A percentile compares a stretch with the other conserved stretches of the same genome.
Conservation (phyloP, 495 filamentous ascomycete genomes). For the Hyaloscypha bicolor region DNA sequence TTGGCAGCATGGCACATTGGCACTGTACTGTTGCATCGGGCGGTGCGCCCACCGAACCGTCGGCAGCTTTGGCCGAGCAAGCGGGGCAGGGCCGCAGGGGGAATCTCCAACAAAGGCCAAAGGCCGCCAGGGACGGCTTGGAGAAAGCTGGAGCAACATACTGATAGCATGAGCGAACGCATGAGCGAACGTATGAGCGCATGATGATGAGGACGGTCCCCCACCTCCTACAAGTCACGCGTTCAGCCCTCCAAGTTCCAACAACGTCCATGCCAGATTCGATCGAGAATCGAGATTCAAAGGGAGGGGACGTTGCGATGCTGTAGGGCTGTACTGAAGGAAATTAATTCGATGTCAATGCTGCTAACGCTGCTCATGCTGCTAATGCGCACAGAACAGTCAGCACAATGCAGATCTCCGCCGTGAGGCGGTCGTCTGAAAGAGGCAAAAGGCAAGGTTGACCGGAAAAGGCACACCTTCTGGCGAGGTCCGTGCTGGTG, state of each 20-base stretch:
- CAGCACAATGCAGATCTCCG: slow-evolving; percentile 5
- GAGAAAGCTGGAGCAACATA: too few species aligned
- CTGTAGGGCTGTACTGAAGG: background rate
- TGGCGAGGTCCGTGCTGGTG: background rate
- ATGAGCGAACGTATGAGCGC: background rate
- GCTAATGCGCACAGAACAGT: background rate
- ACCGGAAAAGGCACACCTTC: background rate
- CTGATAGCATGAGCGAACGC: too few species aligned
- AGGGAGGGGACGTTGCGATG: background rate
- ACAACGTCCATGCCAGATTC: background rate
- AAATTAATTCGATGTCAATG: background rate
- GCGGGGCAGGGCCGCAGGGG: background rate
- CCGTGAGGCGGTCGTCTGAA: background rate
- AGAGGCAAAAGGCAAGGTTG: background rate
- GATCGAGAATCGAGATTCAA: background rate
- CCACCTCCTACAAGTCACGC: background rate
- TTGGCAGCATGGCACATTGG: background rate
- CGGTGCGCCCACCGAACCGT: background rate
- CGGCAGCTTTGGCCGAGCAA: background rate
- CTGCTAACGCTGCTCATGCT: background rate
- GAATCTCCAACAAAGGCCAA: too few species aligned
- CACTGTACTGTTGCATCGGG: background rate
- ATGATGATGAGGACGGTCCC: background rate
- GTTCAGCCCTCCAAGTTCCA: background rate
- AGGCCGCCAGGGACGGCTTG: too few species aligned